These are phyloP conservation scores for Tetragonia tetragonoides DNA, from an alignment of 148 eudicot genomes.

Conservation along the genomic window DNA sequence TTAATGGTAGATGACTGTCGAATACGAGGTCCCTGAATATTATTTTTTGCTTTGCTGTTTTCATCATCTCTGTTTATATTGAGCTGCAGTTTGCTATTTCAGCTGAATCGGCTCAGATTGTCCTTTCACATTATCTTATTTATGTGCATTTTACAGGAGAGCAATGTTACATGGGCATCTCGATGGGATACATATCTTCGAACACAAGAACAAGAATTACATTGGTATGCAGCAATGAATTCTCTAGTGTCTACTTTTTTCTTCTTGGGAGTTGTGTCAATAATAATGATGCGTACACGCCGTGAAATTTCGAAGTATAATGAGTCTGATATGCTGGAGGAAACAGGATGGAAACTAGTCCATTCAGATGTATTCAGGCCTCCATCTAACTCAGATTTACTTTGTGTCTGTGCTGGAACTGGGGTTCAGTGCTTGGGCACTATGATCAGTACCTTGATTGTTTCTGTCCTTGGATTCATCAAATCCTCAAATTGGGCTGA, in stretches of 20 bases:
- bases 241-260: slow-evolving; percentile 35
- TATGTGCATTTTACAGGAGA: slow-evolving; percentile 32
- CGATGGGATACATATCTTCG: slow-evolving; percentile 37
- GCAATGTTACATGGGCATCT: slow-evolving; percentile 37
- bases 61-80: too few relatives aligned
- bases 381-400: slow-evolving; percentile 34
- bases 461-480: slow-evolving; percentile 36
- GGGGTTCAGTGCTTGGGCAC: slow-evolving; percentile 46
- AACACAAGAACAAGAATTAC: slow-evolving; percentile 27
- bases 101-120: too few relatives aligned
- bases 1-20: too few relatives aligned
- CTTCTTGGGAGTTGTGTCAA: slow-evolving; percentile 40
- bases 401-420: slow-evolving; percentile 41
- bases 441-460: slow-evolving; percentile 28
- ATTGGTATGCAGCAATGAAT: slow-evolving; percentile 32
- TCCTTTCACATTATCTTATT: too few relatives aligned
- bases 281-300: slow-evolving; percentile 40
- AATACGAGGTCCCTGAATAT: too few relatives aligned
- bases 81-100: too few relatives aligned
- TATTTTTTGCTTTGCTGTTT: too few relatives aligned
- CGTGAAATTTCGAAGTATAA: slow-evolving; percentile 43
- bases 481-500: slow-evolving; percentile 43
- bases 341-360: slow-evolving; percentile 48
- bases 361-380: slow-evolving; percentile 45
- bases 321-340: slow-evolving; percentile 37